These are phyloP conservation scores for Cladorrhinum samala DNA, from an alignment of 495 filamentous ascomycete genomes.

Conservation along the genomic window DNA sequence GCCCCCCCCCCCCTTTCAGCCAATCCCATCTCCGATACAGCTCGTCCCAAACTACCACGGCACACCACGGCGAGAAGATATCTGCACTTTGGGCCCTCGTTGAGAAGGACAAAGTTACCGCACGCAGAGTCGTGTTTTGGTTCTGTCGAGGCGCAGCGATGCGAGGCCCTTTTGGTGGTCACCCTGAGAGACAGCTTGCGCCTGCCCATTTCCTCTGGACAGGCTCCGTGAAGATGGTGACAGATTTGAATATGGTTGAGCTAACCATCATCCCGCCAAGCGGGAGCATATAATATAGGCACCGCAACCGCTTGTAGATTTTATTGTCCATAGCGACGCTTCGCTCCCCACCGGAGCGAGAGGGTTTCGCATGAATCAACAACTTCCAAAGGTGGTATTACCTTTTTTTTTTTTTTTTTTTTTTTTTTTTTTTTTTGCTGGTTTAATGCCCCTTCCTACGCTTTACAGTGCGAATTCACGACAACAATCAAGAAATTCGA, in stretches of 20 bases:
- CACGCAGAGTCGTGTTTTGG: neutral
- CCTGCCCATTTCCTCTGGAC: too few species aligned
- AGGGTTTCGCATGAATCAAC: conserved; percentile 45
- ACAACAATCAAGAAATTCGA: conserved; percentile 5
- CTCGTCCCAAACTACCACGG: conserved; percentile 16
- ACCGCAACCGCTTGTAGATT: conserved; percentile 17
- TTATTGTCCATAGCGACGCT: conserved; percentile 22
- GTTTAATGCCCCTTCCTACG: neutral
- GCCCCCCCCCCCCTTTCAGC: conserved; percentile 1
- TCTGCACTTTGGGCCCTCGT: conserved; percentile 11
- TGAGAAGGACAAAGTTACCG: conserved; percentile 4
- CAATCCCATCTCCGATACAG: conserved; percentile 23
- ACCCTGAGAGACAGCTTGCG: too few species aligned
- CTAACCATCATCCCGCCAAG: conserved; percentile 14
- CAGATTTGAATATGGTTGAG: neutral
- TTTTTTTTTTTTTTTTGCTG: neutral
- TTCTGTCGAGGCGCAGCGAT: neutral
- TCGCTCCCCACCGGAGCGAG: conserved; percentile 35
- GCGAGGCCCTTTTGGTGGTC: neutral
- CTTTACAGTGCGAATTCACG: too few species aligned
- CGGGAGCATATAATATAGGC: conserved; percentile 13
- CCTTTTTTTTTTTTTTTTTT: conserved; percentile 6
- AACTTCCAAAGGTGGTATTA: conserved; percentile 41
- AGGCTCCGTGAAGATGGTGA: too few species aligned
- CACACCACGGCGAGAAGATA: conserved; percentile 1